Base-by-base conservation (phyloP, 164 flowering plant species). In the Piper longum region DNA sequence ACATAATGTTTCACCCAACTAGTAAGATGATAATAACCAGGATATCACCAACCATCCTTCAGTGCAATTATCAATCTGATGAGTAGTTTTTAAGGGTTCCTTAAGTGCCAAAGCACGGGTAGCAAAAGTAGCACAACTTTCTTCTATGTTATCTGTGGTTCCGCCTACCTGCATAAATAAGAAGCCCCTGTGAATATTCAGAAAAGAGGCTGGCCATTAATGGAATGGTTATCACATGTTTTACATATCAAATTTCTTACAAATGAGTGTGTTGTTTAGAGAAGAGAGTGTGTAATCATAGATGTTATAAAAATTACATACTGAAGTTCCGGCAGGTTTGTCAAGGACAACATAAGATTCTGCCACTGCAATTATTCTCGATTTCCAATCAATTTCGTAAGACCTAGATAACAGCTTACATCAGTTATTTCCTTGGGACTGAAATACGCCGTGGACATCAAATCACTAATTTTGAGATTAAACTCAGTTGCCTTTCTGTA, bases 51-150 rank as follows among this genome's bases (percentile, higher is more conserved):
- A 92, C 96, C 98, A 92, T 75, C 96, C 98, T 69, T 89, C 98
- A 18, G 93, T 80, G 79, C 98, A 92, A 63, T 92, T 92, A 75
- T 92, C 96, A 74, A 92, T 92, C 83, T 92, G 96, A 79, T 92
- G 98, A 58, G 98, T 92, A 57, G 93, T 88, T 80, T 40, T 75
- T 67, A 92, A 72, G 16, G 96, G 90, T 48, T 43, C 66, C 17
- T 69, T 55, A 44, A 89, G 75, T 58, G 85, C 96, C 77, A 92
- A 79, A 63, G 96, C 98, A 72, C 96, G 96, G 73, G 86, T 74
- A 39, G 89, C 77, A 83, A 92, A 89, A 60, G 89, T 92, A 61
- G 80, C 96, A 83, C 98, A 92, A 64, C 83, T 78, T 79, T 92
- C 98, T 82, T 89, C 96, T 51, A 89, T 83, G 73, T 89, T 92